Base-by-base conservation (phyloP, 768 basidiomycete genomes). In the Suillus tomentosus region DNA sequence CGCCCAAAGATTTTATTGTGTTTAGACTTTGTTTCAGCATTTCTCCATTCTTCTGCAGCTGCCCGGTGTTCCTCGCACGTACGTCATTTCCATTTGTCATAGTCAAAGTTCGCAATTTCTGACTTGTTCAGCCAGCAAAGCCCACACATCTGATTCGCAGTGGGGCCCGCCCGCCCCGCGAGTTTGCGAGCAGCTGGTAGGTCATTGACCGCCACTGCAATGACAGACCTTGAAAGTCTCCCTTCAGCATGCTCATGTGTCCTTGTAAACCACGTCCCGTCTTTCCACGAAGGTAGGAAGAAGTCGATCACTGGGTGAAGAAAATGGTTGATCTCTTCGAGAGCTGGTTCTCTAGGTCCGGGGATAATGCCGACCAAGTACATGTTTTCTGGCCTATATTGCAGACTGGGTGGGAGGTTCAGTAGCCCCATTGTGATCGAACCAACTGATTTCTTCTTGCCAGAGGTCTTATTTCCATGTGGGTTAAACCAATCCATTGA, bases 401-500 rank as follows among this genome's bases (percentile, higher is more conserved):
- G 70, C 19, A 72, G 39, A n/a, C 71, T 61, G 0, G 71, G 72
- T 5, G 79, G 79, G 10, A 81, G 71, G 65, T 79, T 81, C 74
- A 78, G 6, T 24, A 48, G 10, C 9, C 11, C 22, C 47, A 48
- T 48, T 1, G 10, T 1, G 1, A 48, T 48, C 5, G 68, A 68
- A 2, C 75, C 73, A 34, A 67, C 60, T 0, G 72, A 73, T 7
- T 56, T 68, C 1, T 54, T 64, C 53, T 74, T 70, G 14, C 75
- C 74, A 58, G 74, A 73, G 65, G 71, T 74, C 62, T 78, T 77
- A 47, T 76, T 77, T 5, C 67, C 64, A 47, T 65, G 75, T 1
- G 74, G 77, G 70, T 79, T 79, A 60, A 77, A 78, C 77, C 77
- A 78, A 62, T 79, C 76, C 60, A 77, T 65, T 64, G 73, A 78